Percentiles rank a stretch among this genome's conserved stretches.
Evolutionary conservation across 2,329 filamentous ascomycete genomes (phyloP).

Genomic region (Alternaria arbusti): DNA sequence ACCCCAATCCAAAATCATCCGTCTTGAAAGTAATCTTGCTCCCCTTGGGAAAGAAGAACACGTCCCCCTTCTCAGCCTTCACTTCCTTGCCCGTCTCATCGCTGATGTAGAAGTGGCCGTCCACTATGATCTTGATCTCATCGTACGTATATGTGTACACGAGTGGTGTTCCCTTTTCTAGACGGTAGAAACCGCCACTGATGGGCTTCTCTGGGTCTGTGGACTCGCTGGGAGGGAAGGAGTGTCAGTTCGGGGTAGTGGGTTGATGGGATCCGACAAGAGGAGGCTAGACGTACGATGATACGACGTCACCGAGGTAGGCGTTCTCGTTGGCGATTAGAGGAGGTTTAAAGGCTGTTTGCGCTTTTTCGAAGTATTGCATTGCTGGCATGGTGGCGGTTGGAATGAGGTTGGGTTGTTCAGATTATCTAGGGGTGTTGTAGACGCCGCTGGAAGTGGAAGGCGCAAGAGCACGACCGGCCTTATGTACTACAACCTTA

Average conservation of each 20-base stretch:
- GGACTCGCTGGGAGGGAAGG: constrained; percentile 53
- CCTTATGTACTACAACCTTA: not conserved
- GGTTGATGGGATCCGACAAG: not conserved
- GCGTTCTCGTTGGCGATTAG: constrained; percentile 73
- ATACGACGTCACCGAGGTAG: constrained; percentile 68
- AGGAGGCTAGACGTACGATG: constrained; percentile 52
- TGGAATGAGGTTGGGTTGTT: not conserved
- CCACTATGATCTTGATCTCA: constrained; percentile 76
- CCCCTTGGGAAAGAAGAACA: constrained; percentile 73
- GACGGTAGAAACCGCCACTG: constrained; percentile 68
- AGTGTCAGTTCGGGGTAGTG: not conserved
- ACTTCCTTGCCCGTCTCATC: constrained; percentile 68
- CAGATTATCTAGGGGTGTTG: not conserved
- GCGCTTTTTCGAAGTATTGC: constrained; percentile 64
- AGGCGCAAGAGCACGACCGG: not conserved
- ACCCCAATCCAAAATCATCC: constrained; percentile 65
- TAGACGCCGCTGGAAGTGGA: not conserved
- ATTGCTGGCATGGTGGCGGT: constrained; percentile 39
- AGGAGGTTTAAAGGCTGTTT: constrained; percentile 67
- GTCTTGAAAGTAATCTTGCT: constrained; percentile 71
- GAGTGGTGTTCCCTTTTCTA: constrained; percentile 71
- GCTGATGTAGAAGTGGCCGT: constrained; percentile 69
- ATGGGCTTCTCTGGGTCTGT: constrained; percentile 65
- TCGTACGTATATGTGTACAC: constrained; percentile 74
- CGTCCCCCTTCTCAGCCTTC: constrained; percentile 66